phyloP scores from a whole-genome alignment of 257 asterid species.

The Avicennia marina region DNA sequence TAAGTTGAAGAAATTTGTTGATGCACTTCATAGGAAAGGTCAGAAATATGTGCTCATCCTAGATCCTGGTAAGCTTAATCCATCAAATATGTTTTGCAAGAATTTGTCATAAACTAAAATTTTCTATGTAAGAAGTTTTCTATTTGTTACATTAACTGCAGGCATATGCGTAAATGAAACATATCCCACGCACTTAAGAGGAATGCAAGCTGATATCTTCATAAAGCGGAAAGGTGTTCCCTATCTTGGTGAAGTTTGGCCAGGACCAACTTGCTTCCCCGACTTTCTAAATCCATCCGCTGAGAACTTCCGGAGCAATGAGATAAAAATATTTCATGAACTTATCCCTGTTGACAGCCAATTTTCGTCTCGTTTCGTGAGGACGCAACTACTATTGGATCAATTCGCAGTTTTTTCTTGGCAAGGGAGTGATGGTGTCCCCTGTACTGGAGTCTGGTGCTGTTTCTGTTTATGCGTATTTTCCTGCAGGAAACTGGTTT shows the following conservation, averaged over 20 bases:
- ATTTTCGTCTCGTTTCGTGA: conserved; percentile 57
- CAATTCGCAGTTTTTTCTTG: conserved; percentile 49
- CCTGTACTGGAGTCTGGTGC: conserved; percentile 46
- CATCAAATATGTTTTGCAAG: too few species aligned
- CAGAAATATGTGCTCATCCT: conserved; percentile 72
- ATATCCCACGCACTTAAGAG: conserved; percentile 62
- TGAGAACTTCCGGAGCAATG: conserved; percentile 56
- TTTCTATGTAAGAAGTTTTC: too few species aligned
- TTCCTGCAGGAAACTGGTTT: conserved; percentile 64
- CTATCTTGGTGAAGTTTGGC: conserved; percentile 87
- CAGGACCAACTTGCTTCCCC: conserved; percentile 70
- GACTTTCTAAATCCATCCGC: conserved; percentile 66
- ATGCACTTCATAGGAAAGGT: conserved; percentile 52
- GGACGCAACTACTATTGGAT: conserved; percentile 37
- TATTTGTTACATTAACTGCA: not conserved
- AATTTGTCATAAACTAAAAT: too few species aligned
- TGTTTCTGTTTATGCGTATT: conserved; percentile 41
- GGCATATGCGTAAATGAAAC: conserved; percentile 37
- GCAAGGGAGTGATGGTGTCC: conserved; percentile 51
- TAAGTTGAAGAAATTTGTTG: conserved; percentile 47
- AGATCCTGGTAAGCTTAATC: conserved; percentile 62
- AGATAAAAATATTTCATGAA: conserved; percentile 50
- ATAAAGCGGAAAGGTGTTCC: conserved; percentile 63
- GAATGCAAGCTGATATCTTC: conserved; percentile 60
- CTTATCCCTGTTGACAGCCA: conserved; percentile 59